Base-by-base conservation (phyloP, 1,284 basidiomycete genomes). In the Tilletia indica region DNA sequence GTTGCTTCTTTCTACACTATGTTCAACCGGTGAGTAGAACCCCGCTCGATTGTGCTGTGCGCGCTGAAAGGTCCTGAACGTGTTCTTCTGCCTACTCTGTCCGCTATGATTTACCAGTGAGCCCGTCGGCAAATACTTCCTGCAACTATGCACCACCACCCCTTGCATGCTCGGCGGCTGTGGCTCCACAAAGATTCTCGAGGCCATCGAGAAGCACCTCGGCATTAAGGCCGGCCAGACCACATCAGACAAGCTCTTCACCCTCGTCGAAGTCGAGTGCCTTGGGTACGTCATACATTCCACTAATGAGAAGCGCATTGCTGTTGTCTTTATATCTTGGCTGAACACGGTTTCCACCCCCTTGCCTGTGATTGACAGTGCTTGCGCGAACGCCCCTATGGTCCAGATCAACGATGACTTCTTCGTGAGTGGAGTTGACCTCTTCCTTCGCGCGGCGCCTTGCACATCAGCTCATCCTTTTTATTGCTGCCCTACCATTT, bases 1-100 rank as follows among this genome's bases (percentile, higher is more conserved):
- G 97, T 99, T 68, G 96, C 97, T 14, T 97, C 94, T 12, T 99
- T 99, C 87, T 99, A 99, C 86, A 99, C 96, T 78, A 98, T 99
- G 96, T 98, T 81, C 73, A 81, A 83, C 77, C 78, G 79, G 71
- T 74, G 69, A 31, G 73, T 71, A 16, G 11, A n/a, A 12, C 2
- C n/a, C 47, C n/a, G 47, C 1, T 54, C 11, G 9, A 19, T 19
- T 11, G 51, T 14, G 51, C 16, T 25, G 19, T 8, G 51, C 51
- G 51, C 51, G 25, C 25, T 54, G 8, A 54, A 31, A 70, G 68
- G 70, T 66, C 69, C 70, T 68, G 69, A 66, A 69, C 39, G 4
- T 38, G 4, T 14, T 4, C 36, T 61, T n/a, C 61, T 34, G 39
- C 63, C 68, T 34, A 56, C 64, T 45, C 42, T 3, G 42, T 3